Evolutionary conservation across 192 early-diverging fungal genomes (phyloP).

Genomic region (Geranomyces michiganensis): DNA sequence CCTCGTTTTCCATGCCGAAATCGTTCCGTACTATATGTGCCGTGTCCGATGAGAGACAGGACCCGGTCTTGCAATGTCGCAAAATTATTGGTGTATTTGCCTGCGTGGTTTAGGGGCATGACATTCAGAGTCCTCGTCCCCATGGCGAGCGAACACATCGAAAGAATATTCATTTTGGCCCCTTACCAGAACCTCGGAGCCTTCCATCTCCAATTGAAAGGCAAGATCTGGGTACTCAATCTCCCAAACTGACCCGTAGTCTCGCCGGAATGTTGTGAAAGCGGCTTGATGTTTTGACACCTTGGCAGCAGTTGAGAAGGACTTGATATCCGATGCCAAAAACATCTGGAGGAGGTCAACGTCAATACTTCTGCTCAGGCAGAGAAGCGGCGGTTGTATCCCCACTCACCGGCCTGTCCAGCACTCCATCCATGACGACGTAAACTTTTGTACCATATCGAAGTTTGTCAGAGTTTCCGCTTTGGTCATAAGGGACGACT

Average conservation of each 20-base stretch:
- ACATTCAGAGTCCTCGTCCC: not conserved
- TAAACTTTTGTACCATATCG: conserved; percentile 39
- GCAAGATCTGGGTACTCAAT: conserved; percentile 39
- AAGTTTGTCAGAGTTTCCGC: not conserved
- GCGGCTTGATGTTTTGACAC: conserved; percentile 39
- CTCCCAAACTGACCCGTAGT: conserved; percentile 37
- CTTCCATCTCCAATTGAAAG: conserved; percentile 43
- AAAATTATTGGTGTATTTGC: conserved; percentile 33
- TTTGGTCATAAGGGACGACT: not conserved
- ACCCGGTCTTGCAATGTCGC: conserved; percentile 40
- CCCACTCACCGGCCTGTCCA: conserved; percentile 8
- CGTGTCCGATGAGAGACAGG: conserved; percentile 35
- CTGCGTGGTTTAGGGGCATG: conserved; percentile 14
- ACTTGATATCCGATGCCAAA: conserved; percentile 38
- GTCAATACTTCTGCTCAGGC: no score
- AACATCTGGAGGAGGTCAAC: conserved; percentile 39
- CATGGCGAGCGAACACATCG: not conserved
- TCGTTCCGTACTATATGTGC: conserved; percentile 38
- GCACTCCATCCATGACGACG: conserved; percentile 28
- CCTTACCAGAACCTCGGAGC: conserved; percentile 30
- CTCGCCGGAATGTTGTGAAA: conserved; percentile 31
- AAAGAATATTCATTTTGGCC: not conserved
- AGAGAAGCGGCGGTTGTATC: not conserved
- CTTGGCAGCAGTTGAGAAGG: conserved; percentile 26
- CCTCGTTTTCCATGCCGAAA: conserved; percentile 47